Base-by-base conservation (phyloP, 306 rosid species). In the Echinosophora koreensis region DNA sequence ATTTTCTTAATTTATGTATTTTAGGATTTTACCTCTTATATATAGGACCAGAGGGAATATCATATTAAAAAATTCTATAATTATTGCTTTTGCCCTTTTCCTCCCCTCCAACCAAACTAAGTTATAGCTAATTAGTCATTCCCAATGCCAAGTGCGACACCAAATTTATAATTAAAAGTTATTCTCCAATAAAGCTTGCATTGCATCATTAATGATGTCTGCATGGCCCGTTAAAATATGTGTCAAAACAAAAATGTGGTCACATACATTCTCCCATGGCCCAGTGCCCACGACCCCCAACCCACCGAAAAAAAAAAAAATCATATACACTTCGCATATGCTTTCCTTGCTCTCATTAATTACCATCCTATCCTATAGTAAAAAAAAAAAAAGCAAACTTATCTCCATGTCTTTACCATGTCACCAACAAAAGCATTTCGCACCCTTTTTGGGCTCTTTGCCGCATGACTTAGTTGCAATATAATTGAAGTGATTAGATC, bases 51-150 rank as follows among this genome's bases (percentile, higher is more conserved):
- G n/a, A n/a, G n/a, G n/a, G n/a, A n/a, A 81, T 78, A 84, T 84
- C 61, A 42, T 74, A 65, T 37, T 66, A 74, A 38, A 87, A 65
- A 57, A 78, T 65, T 71, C 50, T 37, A 69, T 67, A 15, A 42
- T 74, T 84, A 49, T 73, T 38, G 57, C 77, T 42, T 81, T 62
- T 61, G 5, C 27, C 66, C 15, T 56, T 77, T 69, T 49, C 59
- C 47, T 28, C 39, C 58, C 32, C 41, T 39, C 82, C 79, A 82
- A 82, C 86, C 11, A 73, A 64, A 71, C 65, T 35, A 71, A 56
- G 39, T 60, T 51, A 50, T 69, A 52, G 70, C 62, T 39, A 27
- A 69, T 52, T 60, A 62, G 37, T 80, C 52, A 59, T n/a, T 35
- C 62, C 69, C 34, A 41, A 52, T 42, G 46, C 27, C 1, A 15